These are phyloP conservation scores for Onygenales sp. DNA, from an alignment of 2,329 filamentous ascomycete genomes.

Conservation along the genomic window DNA sequence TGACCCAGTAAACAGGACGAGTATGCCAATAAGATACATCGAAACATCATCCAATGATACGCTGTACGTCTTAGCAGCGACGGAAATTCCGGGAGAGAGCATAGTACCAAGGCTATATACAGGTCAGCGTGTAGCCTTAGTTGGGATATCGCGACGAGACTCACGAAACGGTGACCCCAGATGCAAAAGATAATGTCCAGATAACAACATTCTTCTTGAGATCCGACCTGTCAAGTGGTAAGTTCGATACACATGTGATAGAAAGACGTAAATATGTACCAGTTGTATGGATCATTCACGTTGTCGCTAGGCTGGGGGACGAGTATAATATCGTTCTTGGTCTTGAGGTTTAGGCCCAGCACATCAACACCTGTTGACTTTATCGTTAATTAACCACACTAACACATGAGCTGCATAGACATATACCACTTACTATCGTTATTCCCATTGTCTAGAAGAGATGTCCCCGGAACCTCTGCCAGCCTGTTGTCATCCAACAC, in stretches of 20 bases:
- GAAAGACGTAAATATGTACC: conserved; percentile 10
- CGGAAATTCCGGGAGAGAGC: conserved; percentile 29
- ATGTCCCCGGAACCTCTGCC: conserved; percentile 18
- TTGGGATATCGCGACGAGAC: background rate
- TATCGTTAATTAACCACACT: background rate
- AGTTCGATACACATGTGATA: background rate
- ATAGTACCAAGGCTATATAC: conserved; percentile 30
- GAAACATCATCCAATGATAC: conserved; percentile 30
- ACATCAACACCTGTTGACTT: background rate
- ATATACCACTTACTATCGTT: background rate
- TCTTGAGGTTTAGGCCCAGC: conserved; percentile 22
- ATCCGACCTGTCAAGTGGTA: conserved; percentile 10
- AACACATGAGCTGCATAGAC: background rate
- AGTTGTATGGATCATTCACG: conserved; percentile 19
- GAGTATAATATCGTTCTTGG: conserved; percentile 15
- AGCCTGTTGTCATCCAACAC: conserved; percentile 19
- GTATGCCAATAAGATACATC: conserved; percentile 21
- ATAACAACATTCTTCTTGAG: conserved; percentile 18
- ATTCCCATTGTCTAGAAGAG: conserved; percentile 1
- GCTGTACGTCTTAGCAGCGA: conserved; percentile 25
- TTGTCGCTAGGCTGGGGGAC: conserved; percentile 12
- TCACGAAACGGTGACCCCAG: conserved; percentile 19
- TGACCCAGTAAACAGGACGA: conserved; percentile 32
- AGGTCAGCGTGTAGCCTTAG: background rate
- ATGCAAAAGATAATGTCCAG: conserved; percentile 16